Percentiles rank a stretch among this genome's conserved stretches.
phyloP scores from a whole-genome alignment of 2,329 filamentous ascomycete genomes.

The Scytalidium lignicola region DNA sequence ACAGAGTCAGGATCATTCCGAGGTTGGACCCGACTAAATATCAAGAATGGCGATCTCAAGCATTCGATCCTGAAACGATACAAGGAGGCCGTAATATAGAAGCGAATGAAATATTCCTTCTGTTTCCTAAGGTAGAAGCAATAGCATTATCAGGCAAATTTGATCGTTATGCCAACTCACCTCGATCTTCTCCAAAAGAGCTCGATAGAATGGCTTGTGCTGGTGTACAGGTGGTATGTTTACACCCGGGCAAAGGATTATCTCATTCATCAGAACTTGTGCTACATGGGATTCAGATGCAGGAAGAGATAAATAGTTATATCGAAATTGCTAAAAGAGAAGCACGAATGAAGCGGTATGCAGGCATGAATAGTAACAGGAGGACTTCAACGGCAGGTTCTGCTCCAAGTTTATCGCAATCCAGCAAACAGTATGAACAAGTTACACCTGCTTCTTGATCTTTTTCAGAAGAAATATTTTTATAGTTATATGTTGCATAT shows the following conservation, averaged over 20 bases:
- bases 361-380: background rate
- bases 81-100: background rate
- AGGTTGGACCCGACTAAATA: conserved; percentile 5
- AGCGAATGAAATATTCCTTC: background rate
- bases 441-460: too few species aligned
- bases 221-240: background rate
- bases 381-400: background rate
- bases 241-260: background rate
- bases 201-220: too few species aligned
- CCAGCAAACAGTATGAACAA: too few species aligned
- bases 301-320: background rate
- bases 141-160: background rate
- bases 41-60: conserved; percentile 10
- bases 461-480: too few species aligned
- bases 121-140: background rate
- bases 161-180: background rate
- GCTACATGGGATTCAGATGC: background rate
- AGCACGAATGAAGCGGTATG: background rate
- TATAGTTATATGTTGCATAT: too few species aligned
- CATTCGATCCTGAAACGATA: conserved; percentile 7
- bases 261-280: background rate
- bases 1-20: conserved; percentile 6
- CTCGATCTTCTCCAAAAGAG: background rate
- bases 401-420: background rate
- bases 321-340: background rate